These are phyloP conservation scores for Trapa incisa DNA, from an alignment of 345 rosid species.

Conservation along the genomic window DNA sequence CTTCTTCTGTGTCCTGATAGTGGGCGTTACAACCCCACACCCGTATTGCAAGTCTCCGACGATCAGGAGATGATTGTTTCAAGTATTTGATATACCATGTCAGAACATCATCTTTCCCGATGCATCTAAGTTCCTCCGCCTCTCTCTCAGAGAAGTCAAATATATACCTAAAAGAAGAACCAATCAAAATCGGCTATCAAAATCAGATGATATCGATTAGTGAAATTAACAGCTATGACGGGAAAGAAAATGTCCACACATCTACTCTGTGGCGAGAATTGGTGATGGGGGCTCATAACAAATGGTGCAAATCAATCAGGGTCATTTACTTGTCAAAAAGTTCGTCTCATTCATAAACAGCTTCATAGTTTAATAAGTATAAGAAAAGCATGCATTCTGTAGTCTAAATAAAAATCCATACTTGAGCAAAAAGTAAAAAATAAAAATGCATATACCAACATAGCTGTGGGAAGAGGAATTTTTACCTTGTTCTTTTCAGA, in stretches of 20 bases:
- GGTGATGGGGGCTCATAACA: no score
- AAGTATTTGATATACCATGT: slow-evolving; percentile 61
- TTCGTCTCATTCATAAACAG: no score
- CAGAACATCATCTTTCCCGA: slow-evolving; percentile 48
- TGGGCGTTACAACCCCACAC: slow-evolving; percentile 87
- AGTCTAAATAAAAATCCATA: no score
- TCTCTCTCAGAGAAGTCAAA: slow-evolving; percentile 62
- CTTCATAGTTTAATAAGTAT: no score
- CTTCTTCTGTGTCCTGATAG: slow-evolving; percentile 30
- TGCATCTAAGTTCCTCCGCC: slow-evolving; percentile 57
- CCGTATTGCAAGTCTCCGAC: slow-evolving; percentile 66
- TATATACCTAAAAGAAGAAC: slow-evolving; percentile 46
- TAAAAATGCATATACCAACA: no score
- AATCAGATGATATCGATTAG: neutral
- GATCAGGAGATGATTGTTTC: slow-evolving; percentile 48
- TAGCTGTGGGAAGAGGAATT: no score
- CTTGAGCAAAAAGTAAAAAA: no score
- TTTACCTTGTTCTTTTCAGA: no score
- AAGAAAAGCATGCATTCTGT: no score
- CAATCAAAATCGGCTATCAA: neutral
- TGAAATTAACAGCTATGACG: neutral
- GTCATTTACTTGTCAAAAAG: no score
- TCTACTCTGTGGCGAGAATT: neutral
- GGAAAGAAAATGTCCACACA: neutral
- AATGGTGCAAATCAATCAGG: no score